A percentile compares a stretch with the other conserved stretches of the same genome.
Conservation (phyloP, 2,329 filamentous ascomycete species). For the Cryphonectria radicalis region DNA sequence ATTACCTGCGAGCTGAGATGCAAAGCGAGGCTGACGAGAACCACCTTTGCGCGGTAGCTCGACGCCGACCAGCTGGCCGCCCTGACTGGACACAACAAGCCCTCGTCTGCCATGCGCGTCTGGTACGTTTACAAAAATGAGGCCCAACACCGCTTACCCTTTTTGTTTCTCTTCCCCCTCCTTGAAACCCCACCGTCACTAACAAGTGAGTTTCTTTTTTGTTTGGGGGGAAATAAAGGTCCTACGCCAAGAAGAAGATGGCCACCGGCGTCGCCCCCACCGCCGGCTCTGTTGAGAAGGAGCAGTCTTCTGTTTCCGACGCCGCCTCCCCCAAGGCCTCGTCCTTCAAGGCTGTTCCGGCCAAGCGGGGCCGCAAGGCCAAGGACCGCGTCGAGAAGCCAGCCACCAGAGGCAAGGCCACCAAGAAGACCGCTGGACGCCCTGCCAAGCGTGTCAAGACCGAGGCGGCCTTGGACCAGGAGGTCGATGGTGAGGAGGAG, state of each 20-base stretch:
- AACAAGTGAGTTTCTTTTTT: not conserved
- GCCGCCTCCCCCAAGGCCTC: not conserved
- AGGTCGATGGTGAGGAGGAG: not conserved
- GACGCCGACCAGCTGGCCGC: conserved; percentile 12
- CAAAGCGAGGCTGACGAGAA: not conserved
- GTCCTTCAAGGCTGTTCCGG: not conserved
- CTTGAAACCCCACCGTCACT: not conserved
- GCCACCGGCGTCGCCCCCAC: no score
- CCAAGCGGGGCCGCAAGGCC: not conserved
- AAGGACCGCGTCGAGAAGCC: conserved; percentile 1
- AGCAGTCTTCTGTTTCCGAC: not conserved
- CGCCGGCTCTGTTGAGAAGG: not conserved
- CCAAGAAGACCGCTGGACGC: not conserved
- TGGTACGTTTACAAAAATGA: conserved; percentile 6
- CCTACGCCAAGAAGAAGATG: not conserved
- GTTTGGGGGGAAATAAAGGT: not conserved
- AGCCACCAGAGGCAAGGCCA: not conserved
- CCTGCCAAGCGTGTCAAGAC: conserved; percentile 12
- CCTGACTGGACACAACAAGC: conserved; percentile 16
- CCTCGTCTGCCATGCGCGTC: conserved; percentile 8
- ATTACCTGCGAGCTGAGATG: no score
- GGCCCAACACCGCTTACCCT: not conserved
- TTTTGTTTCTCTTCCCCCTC: not conserved
- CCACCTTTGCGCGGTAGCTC: not conserved
- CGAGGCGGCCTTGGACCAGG: not conserved